These are phyloP conservation scores for Exsudoporus frostii DNA, from an alignment of 768 basidiomycete genomes.

Conservation along the genomic window DNA sequence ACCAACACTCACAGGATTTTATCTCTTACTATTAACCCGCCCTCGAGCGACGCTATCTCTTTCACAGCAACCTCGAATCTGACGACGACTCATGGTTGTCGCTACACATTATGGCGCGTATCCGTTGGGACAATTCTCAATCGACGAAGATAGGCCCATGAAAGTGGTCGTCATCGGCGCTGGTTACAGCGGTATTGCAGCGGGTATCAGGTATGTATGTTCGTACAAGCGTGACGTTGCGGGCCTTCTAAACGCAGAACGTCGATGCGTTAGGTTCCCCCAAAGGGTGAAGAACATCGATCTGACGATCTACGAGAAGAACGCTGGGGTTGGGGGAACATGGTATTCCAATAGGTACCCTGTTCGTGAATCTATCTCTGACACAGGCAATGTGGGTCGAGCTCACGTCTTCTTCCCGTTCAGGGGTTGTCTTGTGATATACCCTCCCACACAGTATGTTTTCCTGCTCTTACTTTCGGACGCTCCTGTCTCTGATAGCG, in stretches of 20 bases:
- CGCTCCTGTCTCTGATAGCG: neutral
- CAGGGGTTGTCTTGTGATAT: conserved; percentile 62
- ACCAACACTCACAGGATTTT: neutral
- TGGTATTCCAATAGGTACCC: conserved; percentile 60
- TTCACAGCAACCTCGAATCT: neutral
- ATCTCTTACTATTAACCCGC: neutral
- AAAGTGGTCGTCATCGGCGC: conserved; percentile 57
- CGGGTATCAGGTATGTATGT: conserved; percentile 52
- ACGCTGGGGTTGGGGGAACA: conserved; percentile 57
- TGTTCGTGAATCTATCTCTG: conserved; percentile 25
- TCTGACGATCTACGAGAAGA: conserved; percentile 58
- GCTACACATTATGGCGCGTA: neutral
- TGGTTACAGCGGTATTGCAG: conserved; percentile 57
- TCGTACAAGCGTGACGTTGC: neutral
- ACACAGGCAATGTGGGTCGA: neutral
- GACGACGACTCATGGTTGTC: neutral
- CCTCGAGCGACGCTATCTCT: neutral
- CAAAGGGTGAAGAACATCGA: conserved; percentile 53
- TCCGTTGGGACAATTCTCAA: conserved; percentile 41
- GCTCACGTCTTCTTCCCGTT: neutral
- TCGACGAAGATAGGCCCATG: conserved; percentile 53
- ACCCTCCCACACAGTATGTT: conserved; percentile 50
- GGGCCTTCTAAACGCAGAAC: neutral
- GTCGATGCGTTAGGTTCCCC: conserved; percentile 37
- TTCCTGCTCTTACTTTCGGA: neutral